phyloP scores from a whole-genome alignment of 106 monocot species.

The Dendrobium officinale region DNA sequence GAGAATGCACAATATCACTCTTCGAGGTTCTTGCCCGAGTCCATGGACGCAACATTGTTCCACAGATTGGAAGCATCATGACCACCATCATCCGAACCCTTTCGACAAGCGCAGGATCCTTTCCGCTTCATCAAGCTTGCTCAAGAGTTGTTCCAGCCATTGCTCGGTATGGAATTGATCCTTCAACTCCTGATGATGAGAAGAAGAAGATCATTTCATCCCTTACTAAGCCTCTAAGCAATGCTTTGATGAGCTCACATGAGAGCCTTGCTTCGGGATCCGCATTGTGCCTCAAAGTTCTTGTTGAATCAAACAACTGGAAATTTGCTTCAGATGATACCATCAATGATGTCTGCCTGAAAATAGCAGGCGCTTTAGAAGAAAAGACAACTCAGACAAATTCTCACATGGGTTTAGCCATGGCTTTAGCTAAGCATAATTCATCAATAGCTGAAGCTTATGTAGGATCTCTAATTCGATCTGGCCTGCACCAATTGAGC shows the following conservation, averaged over 20 bases:
- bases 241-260: conserved; percentile 50
- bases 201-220: conserved; percentile 60
- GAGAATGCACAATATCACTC: conserved; percentile 85
- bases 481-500: conserved; percentile 54
- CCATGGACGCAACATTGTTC: conserved; percentile 83
- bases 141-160: conserved; percentile 89
- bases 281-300: conserved; percentile 73
- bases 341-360: conserved; percentile 77
- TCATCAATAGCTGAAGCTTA: conserved; percentile 67
- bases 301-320: conserved; percentile 84
- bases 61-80: conserved; percentile 89
- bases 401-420: conserved; percentile 82
- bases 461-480: conserved; percentile 68
- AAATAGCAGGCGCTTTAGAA: conserved; percentile 67
- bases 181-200: conserved; percentile 56
- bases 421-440: conserved; percentile 87
- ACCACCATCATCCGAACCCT: conserved; percentile 67
- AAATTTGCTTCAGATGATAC: conserved; percentile 57
- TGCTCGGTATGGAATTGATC: conserved; percentile 91
- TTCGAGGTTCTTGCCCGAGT: conserved; percentile 90
- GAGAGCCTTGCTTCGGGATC: conserved; percentile 74
- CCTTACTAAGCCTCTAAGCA: conserved; percentile 71
- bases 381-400: conserved; percentile 63
- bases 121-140: conserved; percentile 92
- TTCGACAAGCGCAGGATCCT: conserved; percentile 67